Percentiles rank a stretch among this genome's conserved stretches.
These are phyloP conservation scores for California macrophylla DNA, from an alignment of 441 rosid genomes.

Conservation along the genomic window DNA sequence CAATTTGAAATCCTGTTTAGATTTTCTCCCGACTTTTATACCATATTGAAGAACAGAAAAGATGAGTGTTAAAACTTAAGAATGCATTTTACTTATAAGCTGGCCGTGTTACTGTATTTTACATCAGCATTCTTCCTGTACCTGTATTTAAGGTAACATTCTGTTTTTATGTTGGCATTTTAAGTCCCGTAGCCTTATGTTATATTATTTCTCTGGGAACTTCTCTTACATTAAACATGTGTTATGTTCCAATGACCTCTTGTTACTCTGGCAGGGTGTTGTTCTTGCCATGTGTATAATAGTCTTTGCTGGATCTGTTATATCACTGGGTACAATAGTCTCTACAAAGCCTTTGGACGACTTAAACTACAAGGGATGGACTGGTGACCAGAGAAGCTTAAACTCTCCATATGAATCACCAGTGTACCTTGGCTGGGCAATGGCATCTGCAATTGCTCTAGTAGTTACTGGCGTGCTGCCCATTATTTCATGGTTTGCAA, in stretches of 20 bases:
- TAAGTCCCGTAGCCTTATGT: neutral
- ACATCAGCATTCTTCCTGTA: neutral
- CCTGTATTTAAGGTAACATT: neutral
- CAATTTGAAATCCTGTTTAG: neutral
- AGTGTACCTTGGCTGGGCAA: slow-evolving; percentile 93
- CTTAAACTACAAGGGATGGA: slow-evolving; percentile 70
- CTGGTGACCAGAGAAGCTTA: slow-evolving; percentile 50
- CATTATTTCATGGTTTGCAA: slow-evolving; percentile 93
- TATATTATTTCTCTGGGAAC: slow-evolving; percentile 6
- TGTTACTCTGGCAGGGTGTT: slow-evolving; percentile 49
- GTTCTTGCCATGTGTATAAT: slow-evolving; percentile 58
- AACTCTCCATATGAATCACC: slow-evolving; percentile 84
- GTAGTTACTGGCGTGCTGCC: slow-evolving; percentile 92
- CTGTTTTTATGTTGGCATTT: neutral
- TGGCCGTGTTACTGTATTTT: neutral
- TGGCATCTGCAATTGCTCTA: slow-evolving; percentile 90
- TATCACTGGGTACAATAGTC: slow-evolving; percentile 80
- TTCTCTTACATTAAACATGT: slow-evolving; percentile 9
- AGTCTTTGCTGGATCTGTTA: slow-evolving; percentile 66
- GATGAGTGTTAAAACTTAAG: neutral
- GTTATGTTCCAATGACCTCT: slow-evolving; percentile 17
- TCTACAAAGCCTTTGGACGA: slow-evolving; percentile 85
- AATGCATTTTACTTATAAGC: neutral
- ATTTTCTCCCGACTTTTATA: neutral
- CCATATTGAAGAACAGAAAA: neutral